Conservation (phyloP, 805 yeast genomes). For the Candida palmyrensis region DNA sequence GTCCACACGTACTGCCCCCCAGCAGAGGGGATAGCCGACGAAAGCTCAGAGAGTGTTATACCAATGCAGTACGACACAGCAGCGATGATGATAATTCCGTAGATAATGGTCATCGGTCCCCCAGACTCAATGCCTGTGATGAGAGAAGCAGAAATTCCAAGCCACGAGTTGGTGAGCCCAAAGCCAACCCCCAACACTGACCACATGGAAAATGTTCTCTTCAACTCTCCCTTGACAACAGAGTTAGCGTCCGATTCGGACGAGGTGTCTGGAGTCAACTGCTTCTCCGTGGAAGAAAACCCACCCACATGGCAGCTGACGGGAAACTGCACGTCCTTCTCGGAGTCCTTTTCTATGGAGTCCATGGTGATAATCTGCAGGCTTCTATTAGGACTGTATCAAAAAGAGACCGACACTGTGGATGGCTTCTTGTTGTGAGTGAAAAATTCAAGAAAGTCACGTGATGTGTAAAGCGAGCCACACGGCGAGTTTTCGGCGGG, state of each 20-base stretch:
- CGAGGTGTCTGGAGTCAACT: not conserved
- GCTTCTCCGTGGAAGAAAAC: not conserved
- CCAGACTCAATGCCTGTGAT: conserved; percentile 39
- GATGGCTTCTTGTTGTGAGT: not conserved
- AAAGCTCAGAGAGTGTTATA: conserved; percentile 33
- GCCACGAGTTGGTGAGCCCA: conserved; percentile 40
- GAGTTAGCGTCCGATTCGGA: not conserved
- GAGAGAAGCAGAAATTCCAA: conserved; percentile 36
- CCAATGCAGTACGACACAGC: conserved; percentile 32
- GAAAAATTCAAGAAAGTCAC: not conserved
- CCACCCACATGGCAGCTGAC: not conserved
- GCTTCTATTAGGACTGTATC: too few relatives aligned
- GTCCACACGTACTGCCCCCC: conserved; percentile 44
- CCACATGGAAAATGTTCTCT: conserved; percentile 34
- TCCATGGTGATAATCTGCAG: too few relatives aligned
- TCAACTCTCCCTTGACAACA: conserved; percentile 3
- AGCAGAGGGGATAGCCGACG: conserved; percentile 36
- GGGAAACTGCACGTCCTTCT: not conserved
- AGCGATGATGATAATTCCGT: conserved; percentile 36
- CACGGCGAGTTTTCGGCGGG: too few relatives aligned
- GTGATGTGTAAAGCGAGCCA: not conserved
- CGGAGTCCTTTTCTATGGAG: not conserved
- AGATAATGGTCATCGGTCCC: conserved; percentile 36
- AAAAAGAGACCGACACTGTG: not conserved
- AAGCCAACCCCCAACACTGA: conserved; percentile 37